phyloP scores from a whole-genome alignment of 495 filamentous ascomycete species.

The Neurospora terricola region DNA sequence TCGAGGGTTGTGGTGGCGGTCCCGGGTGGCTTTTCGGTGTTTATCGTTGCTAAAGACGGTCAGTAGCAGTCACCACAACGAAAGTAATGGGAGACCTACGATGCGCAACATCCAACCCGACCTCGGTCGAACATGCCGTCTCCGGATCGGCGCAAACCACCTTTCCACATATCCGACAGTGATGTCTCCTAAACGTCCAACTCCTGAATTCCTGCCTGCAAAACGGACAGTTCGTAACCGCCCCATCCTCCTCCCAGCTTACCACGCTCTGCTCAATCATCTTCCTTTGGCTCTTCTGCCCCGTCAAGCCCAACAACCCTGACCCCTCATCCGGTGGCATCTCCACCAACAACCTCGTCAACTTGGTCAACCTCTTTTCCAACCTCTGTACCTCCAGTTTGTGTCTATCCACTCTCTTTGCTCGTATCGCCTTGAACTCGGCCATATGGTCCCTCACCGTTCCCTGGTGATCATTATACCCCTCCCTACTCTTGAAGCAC shows the following conservation, averaged over 20 bases:
- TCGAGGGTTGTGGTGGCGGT: slow-evolving; percentile 45
- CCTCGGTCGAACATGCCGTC: slow-evolving; percentile 76
- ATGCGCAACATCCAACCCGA: slow-evolving; percentile 63
- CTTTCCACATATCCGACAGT: slow-evolving; percentile 85
- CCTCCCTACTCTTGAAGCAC: slow-evolving; percentile 91
- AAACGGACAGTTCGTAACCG: slow-evolving; percentile 74
- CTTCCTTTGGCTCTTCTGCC: slow-evolving; percentile 56
- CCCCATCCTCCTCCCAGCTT: slow-evolving; percentile 87
- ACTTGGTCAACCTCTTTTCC: slow-evolving; percentile 82
- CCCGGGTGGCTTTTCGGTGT: slow-evolving; percentile 47
- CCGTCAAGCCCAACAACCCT: slow-evolving; percentile 23
- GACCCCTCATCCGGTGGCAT: slow-evolving; percentile 46
- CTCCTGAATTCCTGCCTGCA: slow-evolving; percentile 89
- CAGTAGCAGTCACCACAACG: background rate
- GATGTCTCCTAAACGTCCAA: slow-evolving; percentile 84
- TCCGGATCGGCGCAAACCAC: slow-evolving; percentile 82
- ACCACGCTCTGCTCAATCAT: slow-evolving; percentile 82
- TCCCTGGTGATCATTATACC: slow-evolving; percentile 84
- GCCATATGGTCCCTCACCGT: slow-evolving; percentile 58
- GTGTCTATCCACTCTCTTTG: slow-evolving; percentile 70
- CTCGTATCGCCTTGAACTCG: slow-evolving; percentile 55
- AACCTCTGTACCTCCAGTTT: slow-evolving; percentile 78
- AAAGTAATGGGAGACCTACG: slow-evolving; percentile 37
- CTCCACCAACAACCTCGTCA: slow-evolving; percentile 73
- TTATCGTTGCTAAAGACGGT: slow-evolving; percentile 32